Conservation (phyloP, 2,329 filamentous ascomycete genomes). For the Ophiostoma montium region DNA sequence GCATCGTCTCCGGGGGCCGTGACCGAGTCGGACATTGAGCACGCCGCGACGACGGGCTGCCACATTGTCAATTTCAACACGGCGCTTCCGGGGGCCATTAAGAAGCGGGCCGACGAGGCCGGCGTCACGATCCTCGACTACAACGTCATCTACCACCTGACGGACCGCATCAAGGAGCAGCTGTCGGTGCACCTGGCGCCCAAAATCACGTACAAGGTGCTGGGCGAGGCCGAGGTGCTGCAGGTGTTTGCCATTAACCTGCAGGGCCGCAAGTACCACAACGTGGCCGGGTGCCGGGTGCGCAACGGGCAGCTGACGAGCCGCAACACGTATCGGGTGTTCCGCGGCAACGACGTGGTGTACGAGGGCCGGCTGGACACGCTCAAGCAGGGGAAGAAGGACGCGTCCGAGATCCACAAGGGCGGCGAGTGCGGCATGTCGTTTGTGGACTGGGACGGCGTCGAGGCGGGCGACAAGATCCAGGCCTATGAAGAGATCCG, state of each 20-base stretch:
- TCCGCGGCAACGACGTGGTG: slow-evolving; percentile 55
- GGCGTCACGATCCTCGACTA: slow-evolving; percentile 71
- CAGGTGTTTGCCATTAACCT: slow-evolving; percentile 75
- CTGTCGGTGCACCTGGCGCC: slow-evolving; percentile 58
- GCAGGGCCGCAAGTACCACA: slow-evolving; percentile 53
- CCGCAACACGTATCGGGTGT: slow-evolving; percentile 52
- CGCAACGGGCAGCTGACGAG: slow-evolving; percentile 62
- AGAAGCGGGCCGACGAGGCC: slow-evolving; percentile 51
- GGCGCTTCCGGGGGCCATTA: slow-evolving; percentile 50
- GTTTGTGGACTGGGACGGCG: slow-evolving; percentile 66
- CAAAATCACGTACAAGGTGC: slow-evolving; percentile 51
- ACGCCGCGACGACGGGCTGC: slow-evolving; percentile 63
- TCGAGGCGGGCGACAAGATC: slow-evolving; percentile 69
- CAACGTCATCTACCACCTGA: slow-evolving; percentile 71
- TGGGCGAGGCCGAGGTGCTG: slow-evolving; percentile 76
- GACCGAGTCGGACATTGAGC: slow-evolving; percentile 76
- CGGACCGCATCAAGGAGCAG: slow-evolving; percentile 55
- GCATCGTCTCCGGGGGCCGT: slow-evolving; percentile 65
- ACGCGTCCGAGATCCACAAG: slow-evolving; percentile 78
- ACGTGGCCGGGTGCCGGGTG: slow-evolving; percentile 78
- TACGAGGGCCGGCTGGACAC: slow-evolving; percentile 77
- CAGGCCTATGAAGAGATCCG: slow-evolving; percentile 72
- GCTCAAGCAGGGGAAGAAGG: slow-evolving; percentile 86
- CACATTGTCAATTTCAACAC: slow-evolving; percentile 81
- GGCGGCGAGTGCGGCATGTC: slow-evolving; percentile 86